Percentiles rank a stretch among this genome's conserved stretches.
Evolutionary conservation across 1,139 yeast species (phyloP).

Genomic region (Protomyces arabidopsidicola): DNA sequence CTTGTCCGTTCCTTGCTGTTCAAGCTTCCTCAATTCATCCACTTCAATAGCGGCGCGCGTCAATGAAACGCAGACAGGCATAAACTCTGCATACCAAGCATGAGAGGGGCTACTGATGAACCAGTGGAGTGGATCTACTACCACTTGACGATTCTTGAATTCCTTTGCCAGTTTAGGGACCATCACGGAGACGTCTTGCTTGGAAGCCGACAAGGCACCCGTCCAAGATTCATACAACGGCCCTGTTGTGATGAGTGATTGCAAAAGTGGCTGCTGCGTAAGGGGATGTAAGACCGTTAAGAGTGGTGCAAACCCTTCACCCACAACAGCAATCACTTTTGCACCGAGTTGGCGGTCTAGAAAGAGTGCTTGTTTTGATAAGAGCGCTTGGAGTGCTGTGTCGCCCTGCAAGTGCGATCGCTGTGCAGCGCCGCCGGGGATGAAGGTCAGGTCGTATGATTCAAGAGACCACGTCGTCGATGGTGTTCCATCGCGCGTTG

Average conservation of each 20-base stretch:
- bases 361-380: conserved; percentile 3
- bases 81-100: conserved; percentile 4
- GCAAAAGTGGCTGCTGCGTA: conserved; percentile 11
- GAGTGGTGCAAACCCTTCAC: conserved; percentile 18
- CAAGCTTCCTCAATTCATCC: conserved; percentile 4
- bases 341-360: conserved; percentile 5
- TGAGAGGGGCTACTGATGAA: conserved; percentile 16
- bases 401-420: conserved; percentile 18
- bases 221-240: conserved; percentile 21
- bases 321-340: conserved; percentile 19
- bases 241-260: conserved; percentile 7
- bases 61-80: conserved; percentile 9
- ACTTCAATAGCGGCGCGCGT: conserved; percentile 13
- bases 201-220: conserved; percentile 10
- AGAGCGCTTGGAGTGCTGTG: conserved; percentile 6
- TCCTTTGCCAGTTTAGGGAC: conserved; percentile 7
- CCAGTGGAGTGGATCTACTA: conserved; percentile 14
- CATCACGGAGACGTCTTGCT: conserved; percentile 5
- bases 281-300: conserved; percentile 12
- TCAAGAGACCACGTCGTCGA: conserved; percentile 1
- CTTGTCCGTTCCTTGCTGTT: background rate
- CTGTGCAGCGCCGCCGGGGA: conserved; percentile 18
- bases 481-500: background rate
- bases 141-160: conserved; percentile 1
- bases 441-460: conserved; percentile 11